Base-by-base conservation (phyloP, 2,329 filamentous ascomycete genomes). In the Alternaria sp. region DNA sequence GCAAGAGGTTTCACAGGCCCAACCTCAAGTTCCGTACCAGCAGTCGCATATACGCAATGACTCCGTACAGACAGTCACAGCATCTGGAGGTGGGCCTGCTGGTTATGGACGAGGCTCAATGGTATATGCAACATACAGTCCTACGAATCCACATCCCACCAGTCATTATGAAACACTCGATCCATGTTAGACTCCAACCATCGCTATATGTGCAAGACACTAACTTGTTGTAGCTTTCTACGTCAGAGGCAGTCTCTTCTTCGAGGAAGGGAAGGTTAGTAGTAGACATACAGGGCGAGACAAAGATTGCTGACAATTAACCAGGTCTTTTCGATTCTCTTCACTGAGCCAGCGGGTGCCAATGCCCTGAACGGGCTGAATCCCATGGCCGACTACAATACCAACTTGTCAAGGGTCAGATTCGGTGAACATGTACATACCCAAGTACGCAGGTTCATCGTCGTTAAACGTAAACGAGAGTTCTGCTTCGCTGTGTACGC, bases 391-490 rank as follows among this genome's bases (percentile, higher is more conserved):
- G 36, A 51, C 30, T 63, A 66, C 30, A 67, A 66, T 32, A 50
- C 26, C n/a, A 51, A 44, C 4, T 13, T 67, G 3, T 62, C 61
- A 3, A 15, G 25, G 17, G 60, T 66, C 1, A 51, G 17, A 10
- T 67, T 51, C 28, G 13, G 28, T 4, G 56, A 67, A 40, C 6
- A 10, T 1, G 70, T 63, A 3, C 57, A 58, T 44, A 65, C 59
- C 3, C 50, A 70, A 5, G 59, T 70, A 6, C 67, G 70, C 0
- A 62, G 70, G 0, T 72, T 72, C 36, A 59, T 71, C 12, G 61
- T 70, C 3, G 52, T 64, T 0, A 51, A 50, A 11, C 40, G 46
- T 1, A 65, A 19, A 49, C 23, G 50, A 13, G 70, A 25, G 12
- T 72, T 65, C 25, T 70, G 62, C 49, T 68, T 56, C 32, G 68